Evolutionary conservation across 2,329 filamentous ascomycete species (phyloP).

Genomic region (Cladophialophora yegresii): DNA sequence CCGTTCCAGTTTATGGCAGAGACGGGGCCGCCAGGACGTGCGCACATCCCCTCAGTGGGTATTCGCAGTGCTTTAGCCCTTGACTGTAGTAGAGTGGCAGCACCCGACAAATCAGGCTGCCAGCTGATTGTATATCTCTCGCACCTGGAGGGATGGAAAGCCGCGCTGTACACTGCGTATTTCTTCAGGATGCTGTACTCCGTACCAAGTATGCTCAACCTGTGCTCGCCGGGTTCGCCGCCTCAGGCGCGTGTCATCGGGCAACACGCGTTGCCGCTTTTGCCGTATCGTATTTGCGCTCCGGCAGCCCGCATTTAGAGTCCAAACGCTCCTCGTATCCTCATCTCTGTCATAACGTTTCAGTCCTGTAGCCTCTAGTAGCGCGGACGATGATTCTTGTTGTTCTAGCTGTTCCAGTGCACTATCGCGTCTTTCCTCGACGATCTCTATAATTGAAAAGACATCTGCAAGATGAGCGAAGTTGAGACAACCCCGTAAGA

Average conservation of each 20-base stretch:
- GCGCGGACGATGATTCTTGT: background rate
- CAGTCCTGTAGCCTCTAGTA: background rate
- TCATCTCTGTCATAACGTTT: background rate
- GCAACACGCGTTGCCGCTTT: background rate
- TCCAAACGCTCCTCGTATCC: background rate
- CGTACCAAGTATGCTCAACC: background rate
- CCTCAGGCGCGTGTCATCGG: background rate
- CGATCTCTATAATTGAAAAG: background rate
- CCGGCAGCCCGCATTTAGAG: background rate
- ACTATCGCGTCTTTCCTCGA: background rate
- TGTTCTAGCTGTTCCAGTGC: background rate
- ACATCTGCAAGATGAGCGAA: conserved; percentile 23
- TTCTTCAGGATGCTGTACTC: background rate
- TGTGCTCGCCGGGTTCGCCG: background rate
- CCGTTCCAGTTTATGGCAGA: background rate
- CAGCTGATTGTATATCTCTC: background rate
- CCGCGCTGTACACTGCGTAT: background rate
- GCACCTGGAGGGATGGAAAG: background rate
- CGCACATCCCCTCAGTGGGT: background rate
- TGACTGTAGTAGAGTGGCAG: background rate
- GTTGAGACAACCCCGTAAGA: conserved; percentile 22
- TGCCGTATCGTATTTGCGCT: background rate
- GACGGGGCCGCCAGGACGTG: background rate
- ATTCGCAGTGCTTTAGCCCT: background rate
- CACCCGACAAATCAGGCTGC: background rate